Evolutionary conservation across 345 rosid genomes (phyloP), one percentile per base, ranked within the genome.

Genomic region (Rhizophora apiculata): DNA sequence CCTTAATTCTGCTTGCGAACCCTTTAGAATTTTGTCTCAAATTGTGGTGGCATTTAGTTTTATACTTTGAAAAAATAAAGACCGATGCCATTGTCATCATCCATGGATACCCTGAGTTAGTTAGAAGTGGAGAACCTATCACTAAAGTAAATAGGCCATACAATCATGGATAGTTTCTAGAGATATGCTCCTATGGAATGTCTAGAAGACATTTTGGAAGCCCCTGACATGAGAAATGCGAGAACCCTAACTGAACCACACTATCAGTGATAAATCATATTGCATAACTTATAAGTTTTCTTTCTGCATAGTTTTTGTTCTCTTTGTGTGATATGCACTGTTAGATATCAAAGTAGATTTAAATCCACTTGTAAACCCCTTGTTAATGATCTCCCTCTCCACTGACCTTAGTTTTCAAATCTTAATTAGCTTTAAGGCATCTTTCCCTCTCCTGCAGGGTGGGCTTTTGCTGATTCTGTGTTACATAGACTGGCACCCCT

Each of bases 401-500:
- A 26, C 48, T 18, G 52, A 22, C 55, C 4, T 21, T 46, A n/a
- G 0, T 0, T 1, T 6, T 11, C 27, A 10, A 57, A 64, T 67
- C 20, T 39, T 30, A 29, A 13, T 37, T 61, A n/a, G 20, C 26
- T n/a, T 54, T 39, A 31, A 65, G 20, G 9, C 37, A 48, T 6
- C 9, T 61, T 66, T 62, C 57, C 36, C 8, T 64, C 0, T 9
- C 49, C 72, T 84, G 64, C 80, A 94, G 97, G 97, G 39, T 94
- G 98, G 98, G 98, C 98, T 48, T 94, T 94, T 13, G 96, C 98
- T 32, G 98, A 94, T 86, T 86, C 98, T 65, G 88, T 94, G 61
- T 81, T 94, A 43, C 98, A 94, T 77, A 87, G 92, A 79, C 81
- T 91, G 78, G 98, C 97, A 65, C 96, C 96, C 36, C 96, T 94